Conservation (phyloP, 495 filamentous ascomycete genomes). For the Lepraria neglecta region DNA sequence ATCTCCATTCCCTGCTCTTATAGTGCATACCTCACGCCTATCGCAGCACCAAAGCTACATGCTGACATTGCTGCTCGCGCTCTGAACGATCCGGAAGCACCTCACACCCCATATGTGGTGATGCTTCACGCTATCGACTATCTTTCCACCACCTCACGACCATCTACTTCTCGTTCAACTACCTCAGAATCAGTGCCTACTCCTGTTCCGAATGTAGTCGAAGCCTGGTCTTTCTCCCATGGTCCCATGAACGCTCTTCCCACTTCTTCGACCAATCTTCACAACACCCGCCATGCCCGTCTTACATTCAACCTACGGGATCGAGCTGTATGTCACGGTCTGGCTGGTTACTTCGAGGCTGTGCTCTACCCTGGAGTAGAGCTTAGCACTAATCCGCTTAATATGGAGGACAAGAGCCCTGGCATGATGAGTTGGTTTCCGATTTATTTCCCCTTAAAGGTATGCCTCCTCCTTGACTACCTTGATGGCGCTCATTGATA, state of each 20-base stretch:
- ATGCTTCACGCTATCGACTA: constrained; percentile 85
- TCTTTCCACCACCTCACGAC: constrained; percentile 46
- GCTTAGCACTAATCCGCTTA: constrained; percentile 86
- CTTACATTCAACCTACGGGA: constrained; percentile 63
- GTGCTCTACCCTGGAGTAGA: constrained; percentile 80
- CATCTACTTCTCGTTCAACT: constrained; percentile 20
- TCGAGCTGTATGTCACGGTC: constrained; percentile 79
- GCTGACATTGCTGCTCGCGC: constrained; percentile 64
- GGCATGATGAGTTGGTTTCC: constrained; percentile 99
- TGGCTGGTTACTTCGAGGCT: constrained; percentile 94
- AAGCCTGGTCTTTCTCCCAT: constrained; percentile 31
- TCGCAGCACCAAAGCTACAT: constrained; percentile 81
- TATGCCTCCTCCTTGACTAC: constrained; percentile 35
- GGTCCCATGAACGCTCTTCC: constrained; percentile 29
- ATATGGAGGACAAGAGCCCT: constrained; percentile 83
- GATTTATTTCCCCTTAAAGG: constrained; percentile 95
- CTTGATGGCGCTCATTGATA: not conserved
- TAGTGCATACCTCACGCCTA: constrained; percentile 82
- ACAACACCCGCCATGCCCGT: constrained; percentile 76
- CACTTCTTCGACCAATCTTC: constrained; percentile 44
- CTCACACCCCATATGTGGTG: constrained; percentile 84
- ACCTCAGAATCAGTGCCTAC: constrained; percentile 21
- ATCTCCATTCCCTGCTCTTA: constrained; percentile 93
- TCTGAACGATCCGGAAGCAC: constrained; percentile 57
- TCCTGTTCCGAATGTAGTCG: constrained; percentile 33